These are phyloP conservation scores for Wallacemonas sp. DNA, from an alignment of 208 protist genomes.

Conservation along the genomic window DNA sequence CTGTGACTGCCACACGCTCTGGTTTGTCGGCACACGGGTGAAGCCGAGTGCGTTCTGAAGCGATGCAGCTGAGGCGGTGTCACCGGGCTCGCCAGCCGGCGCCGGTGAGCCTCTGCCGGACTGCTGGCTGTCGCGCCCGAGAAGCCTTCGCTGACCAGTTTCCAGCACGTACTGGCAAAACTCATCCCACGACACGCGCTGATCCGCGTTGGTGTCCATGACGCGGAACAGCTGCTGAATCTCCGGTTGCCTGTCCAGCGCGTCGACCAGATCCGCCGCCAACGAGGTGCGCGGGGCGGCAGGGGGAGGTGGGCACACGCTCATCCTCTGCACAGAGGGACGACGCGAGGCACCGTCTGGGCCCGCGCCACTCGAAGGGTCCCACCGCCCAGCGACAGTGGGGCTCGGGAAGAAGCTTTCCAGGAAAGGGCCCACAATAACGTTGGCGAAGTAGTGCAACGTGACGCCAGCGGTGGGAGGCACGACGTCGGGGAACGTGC, in stretches of 20 bases:
- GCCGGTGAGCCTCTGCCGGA: not conserved
- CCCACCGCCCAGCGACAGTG: not conserved
- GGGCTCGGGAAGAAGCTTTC: slow-evolving; percentile 31
- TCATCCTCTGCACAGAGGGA: not conserved
- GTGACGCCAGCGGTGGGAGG: slow-evolving; percentile 30
- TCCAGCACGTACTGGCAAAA: slow-evolving; percentile 50
- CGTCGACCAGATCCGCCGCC: not conserved
- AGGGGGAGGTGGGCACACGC: not conserved
- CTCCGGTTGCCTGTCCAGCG: not conserved
- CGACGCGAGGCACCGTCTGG: not conserved
- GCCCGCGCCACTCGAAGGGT: no score
- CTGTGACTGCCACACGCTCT: slow-evolving; percentile 52
- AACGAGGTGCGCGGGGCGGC: not conserved
- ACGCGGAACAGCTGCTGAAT: slow-evolving; percentile 53
- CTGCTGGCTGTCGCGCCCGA: not conserved
- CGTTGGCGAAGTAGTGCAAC: slow-evolving; percentile 46
- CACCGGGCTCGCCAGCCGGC: not conserved
- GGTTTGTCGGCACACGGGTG: slow-evolving; percentile 41
- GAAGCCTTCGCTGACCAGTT: slow-evolving; percentile 17
- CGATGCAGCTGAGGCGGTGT: not conserved
- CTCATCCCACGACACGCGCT: slow-evolving; percentile 67
- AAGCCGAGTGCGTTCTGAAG: slow-evolving; percentile 27
- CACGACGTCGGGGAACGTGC: not conserved
- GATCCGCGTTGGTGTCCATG: slow-evolving; percentile 66
- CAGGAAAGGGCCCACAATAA: slow-evolving; percentile 57